These are phyloP conservation scores for Heritiera littoralis DNA, from an alignment of 345 rosid species.

Conservation along the genomic window DNA sequence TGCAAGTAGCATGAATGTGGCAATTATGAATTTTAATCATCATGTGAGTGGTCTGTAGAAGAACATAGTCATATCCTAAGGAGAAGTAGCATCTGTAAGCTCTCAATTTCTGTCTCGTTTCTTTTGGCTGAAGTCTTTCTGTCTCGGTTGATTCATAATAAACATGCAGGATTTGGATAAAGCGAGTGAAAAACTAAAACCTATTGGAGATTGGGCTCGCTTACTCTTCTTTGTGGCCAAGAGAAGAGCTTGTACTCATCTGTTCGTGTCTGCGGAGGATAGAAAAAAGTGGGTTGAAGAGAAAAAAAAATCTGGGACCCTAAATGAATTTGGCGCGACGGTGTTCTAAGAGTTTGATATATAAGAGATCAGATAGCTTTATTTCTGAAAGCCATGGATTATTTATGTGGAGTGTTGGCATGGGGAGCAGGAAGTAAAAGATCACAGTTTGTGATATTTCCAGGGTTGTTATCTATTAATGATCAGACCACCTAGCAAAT, in stretches of 20 bases:
- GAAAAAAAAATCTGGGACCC: background rate
- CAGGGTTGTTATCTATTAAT: background rate
- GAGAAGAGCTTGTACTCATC: background rate
- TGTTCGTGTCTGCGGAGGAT: background rate
- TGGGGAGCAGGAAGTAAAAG: background rate
- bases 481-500: background rate
- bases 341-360: background rate
- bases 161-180: background rate
- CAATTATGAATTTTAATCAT: background rate
- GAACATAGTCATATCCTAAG: background rate
- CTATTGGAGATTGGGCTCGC: background rate
- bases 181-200: too few relatives aligned
- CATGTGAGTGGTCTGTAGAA: background rate
- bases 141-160: background rate
- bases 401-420: background rate
- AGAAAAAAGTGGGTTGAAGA: background rate
- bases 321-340: background rate
- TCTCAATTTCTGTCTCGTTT: background rate
- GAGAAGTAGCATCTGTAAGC: background rate
- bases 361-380: background rate
- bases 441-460: background rate
- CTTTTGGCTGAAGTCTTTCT: too few relatives aligned
- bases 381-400: background rate
- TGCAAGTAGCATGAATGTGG: background rate
- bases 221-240: background rate